These are phyloP conservation scores for Colletotrichum zoysiae DNA, from an alignment of 2,329 filamentous ascomycete genomes.

Conservation along the genomic window DNA sequence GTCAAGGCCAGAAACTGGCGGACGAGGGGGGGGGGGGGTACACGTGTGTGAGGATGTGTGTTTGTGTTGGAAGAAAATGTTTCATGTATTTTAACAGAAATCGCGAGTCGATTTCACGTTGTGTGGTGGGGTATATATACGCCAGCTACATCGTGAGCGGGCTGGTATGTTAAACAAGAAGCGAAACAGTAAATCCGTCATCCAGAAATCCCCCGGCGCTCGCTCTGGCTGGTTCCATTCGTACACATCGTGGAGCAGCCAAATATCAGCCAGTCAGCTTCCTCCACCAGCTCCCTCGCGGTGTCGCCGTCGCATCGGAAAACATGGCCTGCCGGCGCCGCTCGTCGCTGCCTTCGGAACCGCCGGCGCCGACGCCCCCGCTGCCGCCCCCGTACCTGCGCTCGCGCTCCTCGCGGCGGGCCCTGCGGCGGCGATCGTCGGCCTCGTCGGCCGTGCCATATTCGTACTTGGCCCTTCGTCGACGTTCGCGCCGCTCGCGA, in stretches of 20 bases:
- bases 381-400: conserved; percentile 44
- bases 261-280: conserved; percentile 61
- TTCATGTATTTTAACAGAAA: background rate
- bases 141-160: background rate
- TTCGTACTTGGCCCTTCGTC: conserved; percentile 58
- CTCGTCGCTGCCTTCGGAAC: conserved; percentile 60
- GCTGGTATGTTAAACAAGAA: conserved; percentile 23
- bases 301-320: conserved; percentile 56
- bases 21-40: background rate
- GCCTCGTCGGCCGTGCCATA: conserved; percentile 58
- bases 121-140: conserved; percentile 17
- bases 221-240: conserved; percentile 29
- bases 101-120: background rate
- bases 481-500: conserved; percentile 61
- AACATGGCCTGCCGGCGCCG: conserved; percentile 58
- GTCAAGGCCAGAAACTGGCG: background rate
- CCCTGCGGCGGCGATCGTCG: conserved; percentile 59
- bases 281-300: conserved; percentile 71
- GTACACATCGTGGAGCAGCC: conserved; percentile 25
- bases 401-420: conserved; percentile 59
- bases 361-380: conserved; percentile 47
- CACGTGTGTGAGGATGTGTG: background rate
- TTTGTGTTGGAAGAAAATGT: background rate
- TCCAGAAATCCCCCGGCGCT: conserved; percentile 31
- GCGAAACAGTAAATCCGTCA: conserved; percentile 13